Evolutionary conservation across 805 yeast species (phyloP), one percentile per base, ranked within the genome.

Genomic region (Schwanniomyces occidentalis): DNA sequence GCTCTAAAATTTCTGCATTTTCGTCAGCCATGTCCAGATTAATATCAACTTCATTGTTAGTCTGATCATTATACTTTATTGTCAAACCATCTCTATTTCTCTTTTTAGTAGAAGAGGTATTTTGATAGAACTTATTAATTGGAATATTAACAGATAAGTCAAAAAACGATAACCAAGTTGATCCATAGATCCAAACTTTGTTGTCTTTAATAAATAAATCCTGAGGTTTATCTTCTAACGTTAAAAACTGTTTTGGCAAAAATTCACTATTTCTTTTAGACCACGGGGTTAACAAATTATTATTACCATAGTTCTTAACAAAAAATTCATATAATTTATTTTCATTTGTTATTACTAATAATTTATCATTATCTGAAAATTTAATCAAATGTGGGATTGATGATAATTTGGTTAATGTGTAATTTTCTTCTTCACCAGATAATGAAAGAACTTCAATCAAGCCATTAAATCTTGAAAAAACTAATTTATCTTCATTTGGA

Each of bases 111-210:
- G 21, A 22, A 5, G 43, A 42, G 45, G 57, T 27, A 16, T 56
- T 53, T 53, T 50, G 53, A 34, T 54, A 54, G 20, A 35, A 25
- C 41, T 61, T 63, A 35, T 51, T 48, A 13, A 71, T 58, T 9
- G 86, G 83, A 33, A 80, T 57, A 49, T 82, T 76, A 34, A 69
- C 54, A 6, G 71, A 56, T 44, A 85, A 60, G 56, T 91, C 91
- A 32, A 91, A 73, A 55, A 75, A 85, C 4, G 83, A 75, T 10
- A 90, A 46, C 95, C 96, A 91, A 33, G 76, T 76, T 14, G 85
- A 71, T 2, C 96, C 95, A 76, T 86, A 89, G n/a, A 88, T 61
- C 96, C 96, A 91, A 10, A 84, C 63, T 37, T 76, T 69, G 21
- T 63, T 50, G 21, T 62, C 58, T 16, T 27, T 32, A 10, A 56